Evolutionary conservation across 768 basidiomycete species (phyloP).

Genomic region (Russula lepida): DNA sequence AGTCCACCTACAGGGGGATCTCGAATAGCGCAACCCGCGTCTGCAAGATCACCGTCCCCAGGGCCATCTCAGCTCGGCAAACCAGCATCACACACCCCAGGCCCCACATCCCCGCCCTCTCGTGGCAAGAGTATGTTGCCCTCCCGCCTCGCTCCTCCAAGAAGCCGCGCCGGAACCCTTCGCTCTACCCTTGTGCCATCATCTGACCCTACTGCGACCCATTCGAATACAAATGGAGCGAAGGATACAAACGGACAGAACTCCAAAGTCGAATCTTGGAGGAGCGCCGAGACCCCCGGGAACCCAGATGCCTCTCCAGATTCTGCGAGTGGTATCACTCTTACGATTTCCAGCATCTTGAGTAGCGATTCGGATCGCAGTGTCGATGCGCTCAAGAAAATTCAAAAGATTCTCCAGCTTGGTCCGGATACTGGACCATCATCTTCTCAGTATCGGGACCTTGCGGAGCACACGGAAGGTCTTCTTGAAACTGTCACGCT

Average conservation of each 20-base stretch:
- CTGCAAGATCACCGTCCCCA: conserved; percentile 32
- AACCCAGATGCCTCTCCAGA: conserved; percentile 23
- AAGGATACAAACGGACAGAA: conserved; percentile 10
- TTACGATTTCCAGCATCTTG: conserved; percentile 82
- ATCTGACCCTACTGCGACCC: neutral
- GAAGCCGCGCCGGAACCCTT: conserved; percentile 35
- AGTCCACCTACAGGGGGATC: conserved; percentile 40
- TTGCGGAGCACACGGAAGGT: conserved; percentile 72
- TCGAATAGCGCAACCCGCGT: conserved; percentile 35
- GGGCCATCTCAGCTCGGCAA: conserved; percentile 25
- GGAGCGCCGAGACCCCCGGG: conserved; percentile 9
- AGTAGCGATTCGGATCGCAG: conserved; percentile 79
- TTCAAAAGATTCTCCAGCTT: conserved; percentile 78
- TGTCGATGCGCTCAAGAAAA: conserved; percentile 88
- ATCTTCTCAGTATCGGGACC: conserved; percentile 63
- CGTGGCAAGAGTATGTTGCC: conserved; percentile 66
- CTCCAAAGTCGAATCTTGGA: conserved; percentile 18
- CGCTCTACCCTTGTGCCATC: conserved; percentile 9
- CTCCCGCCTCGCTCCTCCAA: conserved; percentile 64
- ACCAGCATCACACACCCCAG: conserved; percentile 26
- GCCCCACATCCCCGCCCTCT: conserved; percentile 31
- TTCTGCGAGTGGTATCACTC: conserved; percentile 53
- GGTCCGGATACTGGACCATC: conserved; percentile 66
- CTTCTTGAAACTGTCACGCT: conserved; percentile 85
- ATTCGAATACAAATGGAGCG: conserved; percentile 5